These are phyloP conservation scores for Chondrostereum purpureum DNA, from an alignment of 1,284 basidiomycete genomes.

Conservation along the genomic window DNA sequence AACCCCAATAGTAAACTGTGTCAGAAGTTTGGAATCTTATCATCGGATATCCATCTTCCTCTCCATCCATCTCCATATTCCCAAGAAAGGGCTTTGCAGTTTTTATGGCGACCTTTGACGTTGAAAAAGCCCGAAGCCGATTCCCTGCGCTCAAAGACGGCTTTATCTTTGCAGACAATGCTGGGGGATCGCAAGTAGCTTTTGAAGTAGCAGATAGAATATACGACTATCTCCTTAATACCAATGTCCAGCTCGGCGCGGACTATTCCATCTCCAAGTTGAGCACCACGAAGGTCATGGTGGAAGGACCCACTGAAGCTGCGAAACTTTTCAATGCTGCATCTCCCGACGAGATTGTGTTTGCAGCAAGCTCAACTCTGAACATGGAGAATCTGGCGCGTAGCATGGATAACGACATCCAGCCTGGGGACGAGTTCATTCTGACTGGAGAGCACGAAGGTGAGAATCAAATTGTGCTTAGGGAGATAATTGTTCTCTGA, in stretches of 20 bases:
- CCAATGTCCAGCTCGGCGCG: constrained; percentile 70
- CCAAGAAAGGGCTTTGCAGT: background rate
- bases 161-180: constrained; percentile 73
- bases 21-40: too few relatives aligned
- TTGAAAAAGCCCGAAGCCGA: constrained; percentile 44
- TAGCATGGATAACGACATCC: constrained; percentile 47
- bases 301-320: constrained; percentile 44
- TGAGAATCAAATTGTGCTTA: constrained; percentile 20
- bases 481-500: constrained; percentile 1
- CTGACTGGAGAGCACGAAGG: constrained; percentile 75
- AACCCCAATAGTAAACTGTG: too few relatives aligned
- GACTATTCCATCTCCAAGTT: constrained; percentile 52
- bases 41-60: background rate
- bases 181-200: constrained; percentile 68
- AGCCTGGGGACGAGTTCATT: constrained; percentile 64
- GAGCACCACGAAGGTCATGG: constrained; percentile 45
- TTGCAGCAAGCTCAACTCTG: constrained; percentile 64
- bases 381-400: constrained; percentile 60
- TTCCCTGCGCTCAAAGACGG: constrained; percentile 56
- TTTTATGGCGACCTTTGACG: constrained; percentile 30
- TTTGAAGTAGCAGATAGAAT: constrained; percentile 50
- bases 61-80: too few relatives aligned
- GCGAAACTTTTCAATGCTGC: constrained; percentile 57
- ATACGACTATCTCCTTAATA: constrained; percentile 59
- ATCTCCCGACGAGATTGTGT: constrained; percentile 55